Evolutionary conservation across 2,329 filamentous ascomycete genomes (phyloP).

Genomic region (Fusarium sp.): DNA sequence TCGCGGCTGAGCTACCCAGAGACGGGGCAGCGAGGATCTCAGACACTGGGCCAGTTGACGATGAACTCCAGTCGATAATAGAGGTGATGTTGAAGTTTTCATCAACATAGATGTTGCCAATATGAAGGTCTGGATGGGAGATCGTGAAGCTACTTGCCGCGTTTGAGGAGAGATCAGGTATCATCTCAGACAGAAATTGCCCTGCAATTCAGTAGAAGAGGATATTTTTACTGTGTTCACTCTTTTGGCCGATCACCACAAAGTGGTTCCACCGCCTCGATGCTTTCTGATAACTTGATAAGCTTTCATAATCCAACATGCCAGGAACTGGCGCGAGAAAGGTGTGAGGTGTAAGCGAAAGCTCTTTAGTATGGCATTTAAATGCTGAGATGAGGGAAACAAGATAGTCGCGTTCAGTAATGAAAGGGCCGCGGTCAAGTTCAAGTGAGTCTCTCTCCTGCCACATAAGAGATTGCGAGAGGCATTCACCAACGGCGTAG

Average conservation of each 20-base stretch:
- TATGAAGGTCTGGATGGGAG: background rate
- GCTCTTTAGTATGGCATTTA: background rate
- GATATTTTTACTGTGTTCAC: background rate
- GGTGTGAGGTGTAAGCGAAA: fast-evolving
- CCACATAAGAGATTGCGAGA: background rate
- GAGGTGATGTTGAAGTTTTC: background rate
- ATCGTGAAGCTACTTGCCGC: fast-evolving
- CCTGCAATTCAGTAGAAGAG: background rate
- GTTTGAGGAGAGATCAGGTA: fast-evolving
- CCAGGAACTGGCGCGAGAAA: background rate
- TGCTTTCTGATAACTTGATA: background rate
- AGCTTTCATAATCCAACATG: background rate
- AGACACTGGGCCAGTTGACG: background rate
- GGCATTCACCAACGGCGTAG: background rate
- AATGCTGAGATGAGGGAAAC: fast-evolving
- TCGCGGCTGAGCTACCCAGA: background rate
- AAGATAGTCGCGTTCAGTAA: fast-evolving
- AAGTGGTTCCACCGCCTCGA: background rate
- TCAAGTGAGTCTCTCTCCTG: background rate
- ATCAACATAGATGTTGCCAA: background rate
- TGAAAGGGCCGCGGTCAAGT: background rate
- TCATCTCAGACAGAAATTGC: background rate
- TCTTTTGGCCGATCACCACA: background rate
- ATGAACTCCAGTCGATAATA: background rate
- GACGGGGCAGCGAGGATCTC: background rate